phyloP scores from a whole-genome alignment of 129 eudicot genomes.

The Mikania micrantha region DNA sequence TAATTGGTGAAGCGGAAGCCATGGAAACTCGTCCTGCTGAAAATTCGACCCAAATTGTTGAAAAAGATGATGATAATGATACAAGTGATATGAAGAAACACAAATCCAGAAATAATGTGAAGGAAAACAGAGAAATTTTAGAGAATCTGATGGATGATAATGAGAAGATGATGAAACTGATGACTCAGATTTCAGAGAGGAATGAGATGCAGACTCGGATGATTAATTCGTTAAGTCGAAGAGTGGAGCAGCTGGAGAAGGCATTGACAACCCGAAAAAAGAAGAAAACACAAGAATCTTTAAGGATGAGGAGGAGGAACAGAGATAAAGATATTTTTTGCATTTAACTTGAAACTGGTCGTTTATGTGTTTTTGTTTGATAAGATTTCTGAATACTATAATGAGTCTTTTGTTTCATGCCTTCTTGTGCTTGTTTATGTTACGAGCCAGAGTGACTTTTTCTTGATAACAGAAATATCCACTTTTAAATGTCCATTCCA shows the following conservation, averaged over 20 bases:
- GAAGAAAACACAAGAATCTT: slow-evolving; percentile 17
- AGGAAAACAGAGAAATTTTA: slow-evolving; percentile 23
- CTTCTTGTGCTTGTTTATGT: no score
- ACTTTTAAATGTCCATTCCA: no score
- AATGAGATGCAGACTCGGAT: slow-evolving; percentile 42
- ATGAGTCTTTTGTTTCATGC: no score
- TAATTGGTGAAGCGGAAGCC: not conserved
- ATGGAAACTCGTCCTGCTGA: not conserved
- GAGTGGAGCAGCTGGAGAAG: slow-evolving; percentile 72
- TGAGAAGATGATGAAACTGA: slow-evolving; percentile 43
- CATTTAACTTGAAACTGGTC: not conserved
- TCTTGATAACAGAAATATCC: no score
- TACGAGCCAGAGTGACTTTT: no score
- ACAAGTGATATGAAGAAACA: not conserved
- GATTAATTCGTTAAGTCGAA: slow-evolving; percentile 37
- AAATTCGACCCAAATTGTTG: not conserved
- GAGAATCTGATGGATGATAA: slow-evolving; percentile 44
- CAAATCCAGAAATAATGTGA: not conserved
- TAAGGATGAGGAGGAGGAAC: slow-evolving; percentile 5
- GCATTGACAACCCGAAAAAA: slow-evolving; percentile 38
- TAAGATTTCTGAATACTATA: no score
- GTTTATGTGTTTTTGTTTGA: not conserved
- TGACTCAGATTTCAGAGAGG: slow-evolving; percentile 46
- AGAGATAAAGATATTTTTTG: not conserved
- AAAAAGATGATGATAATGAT: not conserved